These are phyloP conservation scores for Scheffersomyces stambukii DNA, from an alignment of 1,139 yeast species.

Conservation along the genomic window DNA sequence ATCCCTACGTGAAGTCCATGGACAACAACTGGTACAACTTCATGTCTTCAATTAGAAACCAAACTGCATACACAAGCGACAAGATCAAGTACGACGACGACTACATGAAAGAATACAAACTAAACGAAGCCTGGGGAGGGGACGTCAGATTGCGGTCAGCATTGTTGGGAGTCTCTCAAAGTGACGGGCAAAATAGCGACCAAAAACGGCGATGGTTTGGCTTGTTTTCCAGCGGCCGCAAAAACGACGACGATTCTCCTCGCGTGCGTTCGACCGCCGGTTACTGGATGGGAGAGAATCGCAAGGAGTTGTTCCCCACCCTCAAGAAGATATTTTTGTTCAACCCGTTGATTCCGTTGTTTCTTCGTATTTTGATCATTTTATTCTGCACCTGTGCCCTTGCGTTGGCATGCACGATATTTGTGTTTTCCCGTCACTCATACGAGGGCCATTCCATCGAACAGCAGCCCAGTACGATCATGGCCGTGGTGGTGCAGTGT, in stretches of 20 bases:
- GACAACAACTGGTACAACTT: conserved; percentile 38
- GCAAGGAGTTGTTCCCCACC: conserved; percentile 63
- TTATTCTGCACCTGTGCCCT: conserved; percentile 59
- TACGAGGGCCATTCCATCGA: conserved; percentile 43
- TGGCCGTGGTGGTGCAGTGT: conserved; percentile 85
- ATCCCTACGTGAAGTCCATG: conserved; percentile 35
- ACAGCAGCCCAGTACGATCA: conserved; percentile 86
- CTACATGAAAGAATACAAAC: conserved; percentile 18
- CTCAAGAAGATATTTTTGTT: conserved; percentile 57
- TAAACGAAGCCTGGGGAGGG: conserved; percentile 63
- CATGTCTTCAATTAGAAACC: conserved; percentile 32
- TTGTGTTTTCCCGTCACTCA: conserved; percentile 38
- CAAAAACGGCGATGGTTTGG: conserved; percentile 4
- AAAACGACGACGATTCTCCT: conserved; percentile 15
- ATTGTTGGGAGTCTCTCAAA: conserved; percentile 32
- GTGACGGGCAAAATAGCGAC: conserved; percentile 4
- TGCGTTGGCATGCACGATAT: conserved; percentile 65
- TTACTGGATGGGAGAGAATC: conserved; percentile 66
- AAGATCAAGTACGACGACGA: conserved; percentile 20
- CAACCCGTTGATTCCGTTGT: conserved; percentile 78
- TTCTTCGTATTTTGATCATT: conserved; percentile 66
- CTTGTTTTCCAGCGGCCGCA: conserved; percentile 4
- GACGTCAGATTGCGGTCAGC: conserved; percentile 57
- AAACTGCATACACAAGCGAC: conserved; percentile 32
- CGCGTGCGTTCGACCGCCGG: conserved; percentile 54